These are phyloP conservation scores for Globisporangium ultimum DNA, from an alignment of 352 stramenopile genomes.

Conservation along the genomic window DNA sequence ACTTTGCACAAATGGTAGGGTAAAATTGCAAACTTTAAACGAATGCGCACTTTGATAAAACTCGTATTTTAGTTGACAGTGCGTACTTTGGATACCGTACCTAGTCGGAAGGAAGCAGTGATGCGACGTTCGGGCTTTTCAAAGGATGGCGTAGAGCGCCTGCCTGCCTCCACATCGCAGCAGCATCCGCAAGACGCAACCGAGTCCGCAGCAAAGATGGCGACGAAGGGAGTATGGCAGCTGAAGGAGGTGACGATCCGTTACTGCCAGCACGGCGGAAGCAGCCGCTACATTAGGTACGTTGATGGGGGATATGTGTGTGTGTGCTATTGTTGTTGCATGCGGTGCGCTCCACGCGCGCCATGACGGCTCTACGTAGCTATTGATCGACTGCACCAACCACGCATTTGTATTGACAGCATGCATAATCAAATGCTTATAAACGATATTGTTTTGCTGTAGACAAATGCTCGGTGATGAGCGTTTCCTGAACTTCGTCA, in stretches of 20 bases:
- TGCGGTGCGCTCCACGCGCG: too few species aligned
- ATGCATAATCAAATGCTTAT: too few species aligned
- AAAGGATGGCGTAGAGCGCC: neutral
- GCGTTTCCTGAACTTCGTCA: constrained; percentile 81
- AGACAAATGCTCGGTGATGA: constrained; percentile 69
- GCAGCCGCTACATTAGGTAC: constrained; percentile 73
- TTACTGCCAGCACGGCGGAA: constrained; percentile 77
- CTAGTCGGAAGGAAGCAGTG: too few species aligned
- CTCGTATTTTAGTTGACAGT: neutral
- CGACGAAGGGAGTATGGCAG: constrained; percentile 76
- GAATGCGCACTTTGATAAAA: neutral
- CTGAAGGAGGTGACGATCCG: constrained; percentile 78
- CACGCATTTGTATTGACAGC: too few species aligned
- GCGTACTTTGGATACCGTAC: too few species aligned
- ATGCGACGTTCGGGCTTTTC: too few species aligned
- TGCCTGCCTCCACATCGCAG: constrained; percentile 5
- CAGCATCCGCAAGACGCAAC: constrained; percentile 8
- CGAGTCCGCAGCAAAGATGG: constrained; percentile 28
- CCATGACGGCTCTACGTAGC: too few species aligned
- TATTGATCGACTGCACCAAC: too few species aligned
- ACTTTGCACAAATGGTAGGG: neutral
- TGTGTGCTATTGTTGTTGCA: neutral
- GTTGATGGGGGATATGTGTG: neutral
- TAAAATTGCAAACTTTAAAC: neutral
- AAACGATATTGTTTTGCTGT: too few species aligned